These are phyloP conservation scores for Didymella arachidicola DNA, from an alignment of 2,329 filamentous ascomycete species.

Conservation along the genomic window DNA sequence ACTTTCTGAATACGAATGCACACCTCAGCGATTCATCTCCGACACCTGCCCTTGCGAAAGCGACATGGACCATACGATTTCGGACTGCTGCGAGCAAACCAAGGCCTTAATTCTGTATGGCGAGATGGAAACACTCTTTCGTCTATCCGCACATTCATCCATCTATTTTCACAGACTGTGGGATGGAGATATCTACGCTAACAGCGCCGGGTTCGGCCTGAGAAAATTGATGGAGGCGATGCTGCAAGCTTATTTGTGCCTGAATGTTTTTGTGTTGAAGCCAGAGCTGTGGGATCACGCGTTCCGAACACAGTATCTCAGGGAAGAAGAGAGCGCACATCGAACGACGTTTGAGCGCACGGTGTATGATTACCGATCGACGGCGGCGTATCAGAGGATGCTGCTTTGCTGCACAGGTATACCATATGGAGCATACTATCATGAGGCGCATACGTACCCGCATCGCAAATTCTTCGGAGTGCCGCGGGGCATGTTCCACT, in stretches of 20 bases:
- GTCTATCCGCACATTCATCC: neutral
- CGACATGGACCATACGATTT: conserved; percentile 1
- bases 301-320: neutral
- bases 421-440: neutral
- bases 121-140: neutral
- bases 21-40: neutral
- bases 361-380: neutral
- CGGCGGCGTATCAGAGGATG: conserved; percentile 4
- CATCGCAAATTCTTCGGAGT: conserved; percentile 5
- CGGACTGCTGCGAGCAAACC: neutral
- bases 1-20: conserved; percentile 1
- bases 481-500: neutral
- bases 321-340: neutral
- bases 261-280: neutral
- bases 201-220: neutral
- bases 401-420: conserved; percentile 1
- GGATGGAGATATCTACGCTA: neutral
- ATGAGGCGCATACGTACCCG: conserved; percentile 5
- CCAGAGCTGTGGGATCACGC: neutral
- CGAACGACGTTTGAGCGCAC: neutral
- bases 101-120: conserved; percentile 3
- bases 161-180: neutral
- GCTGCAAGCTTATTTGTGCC: conserved; percentile 4
- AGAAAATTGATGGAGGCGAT: neutral
- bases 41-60: neutral